Evolutionary conservation across 2,329 filamentous ascomycete genomes (phyloP).

Genomic region (Pyrenophora teres): DNA sequence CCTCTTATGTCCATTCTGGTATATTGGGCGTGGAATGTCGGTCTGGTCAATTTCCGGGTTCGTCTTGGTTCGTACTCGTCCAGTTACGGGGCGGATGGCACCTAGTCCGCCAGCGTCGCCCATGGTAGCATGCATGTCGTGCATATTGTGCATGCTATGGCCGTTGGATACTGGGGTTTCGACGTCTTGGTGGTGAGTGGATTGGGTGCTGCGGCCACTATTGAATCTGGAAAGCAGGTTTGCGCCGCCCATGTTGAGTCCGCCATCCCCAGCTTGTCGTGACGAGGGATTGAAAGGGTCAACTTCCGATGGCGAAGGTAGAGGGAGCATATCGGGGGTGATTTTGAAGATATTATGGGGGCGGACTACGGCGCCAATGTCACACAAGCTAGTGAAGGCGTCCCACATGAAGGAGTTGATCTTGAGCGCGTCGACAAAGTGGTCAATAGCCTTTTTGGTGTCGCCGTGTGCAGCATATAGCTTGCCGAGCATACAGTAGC

Average conservation of each 20-base stretch:
- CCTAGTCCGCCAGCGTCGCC: slow-evolving; percentile 44
- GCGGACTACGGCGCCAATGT: slow-evolving; percentile 77
- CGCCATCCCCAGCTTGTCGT: slow-evolving; percentile 39
- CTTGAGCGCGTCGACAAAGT: slow-evolving; percentile 87
- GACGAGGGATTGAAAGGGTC: slow-evolving; percentile 53
- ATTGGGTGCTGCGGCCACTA: slow-evolving; percentile 42
- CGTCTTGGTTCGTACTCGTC: slow-evolving; percentile 47
- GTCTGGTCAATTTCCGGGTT: slow-evolving; percentile 48
- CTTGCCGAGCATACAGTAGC: slow-evolving; percentile 84
- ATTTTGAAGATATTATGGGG: slow-evolving; percentile 86
- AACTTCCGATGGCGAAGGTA: slow-evolving; percentile 44
- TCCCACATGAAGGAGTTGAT: slow-evolving; percentile 98
- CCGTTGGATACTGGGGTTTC: slow-evolving; percentile 56
- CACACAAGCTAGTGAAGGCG: slow-evolving; percentile 85
- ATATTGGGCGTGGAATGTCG: slow-evolving; percentile 44
- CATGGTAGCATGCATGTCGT: slow-evolving; percentile 54
- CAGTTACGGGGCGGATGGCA: slow-evolving; percentile 47
- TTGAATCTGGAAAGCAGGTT: slow-evolving; percentile 51
- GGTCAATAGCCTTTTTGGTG: slow-evolving; percentile 79
- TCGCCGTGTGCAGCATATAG: slow-evolving; percentile 81
- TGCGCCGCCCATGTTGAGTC: slow-evolving; percentile 43
- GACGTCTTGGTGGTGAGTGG: slow-evolving; percentile 40
- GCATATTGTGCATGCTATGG: slow-evolving; percentile 39
- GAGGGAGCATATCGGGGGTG: slow-evolving; percentile 64
- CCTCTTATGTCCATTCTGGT: slow-evolving; percentile 72